Base-by-base conservation (phyloP, 169 alveolate genomes). In the Plasmodium gallinaceum region DNA sequence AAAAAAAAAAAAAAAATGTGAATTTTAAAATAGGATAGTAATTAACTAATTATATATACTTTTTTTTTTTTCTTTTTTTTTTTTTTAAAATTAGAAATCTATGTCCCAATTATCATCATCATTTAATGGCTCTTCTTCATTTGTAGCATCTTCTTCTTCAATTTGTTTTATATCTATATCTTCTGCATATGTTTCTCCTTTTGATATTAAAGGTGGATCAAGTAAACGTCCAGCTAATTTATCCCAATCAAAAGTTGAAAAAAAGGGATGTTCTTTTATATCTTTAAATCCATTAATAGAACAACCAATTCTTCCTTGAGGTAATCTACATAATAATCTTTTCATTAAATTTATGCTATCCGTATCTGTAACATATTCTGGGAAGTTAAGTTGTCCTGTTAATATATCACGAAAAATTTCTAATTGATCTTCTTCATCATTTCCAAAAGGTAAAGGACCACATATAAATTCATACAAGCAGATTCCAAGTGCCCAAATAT, bases 381-480 rank as follows among this genome's bases (percentile, higher is more conserved):
- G 95, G 45, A 90, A 92, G 4, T 60, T 86, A 68, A 92, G 57
- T 61, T 76, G 93, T 9, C 99, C 97, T 37, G 98, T 96, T 32
- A 97, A 91, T 14, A 97, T 97, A 60, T 96, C 98, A 88, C 98
- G 95, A 93, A 98, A 98, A 18, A 98, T 97, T 88, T 96, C 98
- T 60, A 97, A 94, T 48, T 98, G 99, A 88, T 98, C 99, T 37
- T 97, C 98, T 16, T 98, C 99, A 86, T 97, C 99, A 75, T 94
- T 97, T 7, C 99, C 99, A 88, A 98, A 99, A 14, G 99, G 99
- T 16, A 98, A 97, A 22, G 96, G 97, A 0, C 99, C 99, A 87
- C 99, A 98, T 85, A 99, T 91, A 88, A 99, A 98, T 88, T 98
- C 99, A 92, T 97, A 99, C n/a, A 99, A 95, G 75, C 99, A 97